Conservation (phyloP, 805 yeast species). For the Hyphopichia homilentoma region DNA sequence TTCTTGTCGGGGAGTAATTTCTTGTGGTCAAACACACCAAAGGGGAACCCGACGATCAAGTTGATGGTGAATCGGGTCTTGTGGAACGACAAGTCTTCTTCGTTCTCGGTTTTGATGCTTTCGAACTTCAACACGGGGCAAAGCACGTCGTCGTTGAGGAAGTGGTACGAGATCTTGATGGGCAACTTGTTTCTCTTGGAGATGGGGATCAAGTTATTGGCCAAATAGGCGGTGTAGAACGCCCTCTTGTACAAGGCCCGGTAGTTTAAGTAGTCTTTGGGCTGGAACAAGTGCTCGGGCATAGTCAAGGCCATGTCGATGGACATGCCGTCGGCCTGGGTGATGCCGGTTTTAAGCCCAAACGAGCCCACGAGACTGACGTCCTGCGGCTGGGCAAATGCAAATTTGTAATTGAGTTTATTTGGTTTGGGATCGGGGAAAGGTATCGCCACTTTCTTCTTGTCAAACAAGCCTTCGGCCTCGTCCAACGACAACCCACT, state of each 20-base stretch:
- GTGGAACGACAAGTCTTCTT: constrained; percentile 51
- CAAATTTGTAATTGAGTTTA: constrained; percentile 66
- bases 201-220: constrained; percentile 55
- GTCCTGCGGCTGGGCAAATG: constrained; percentile 65
- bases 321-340: constrained; percentile 56
- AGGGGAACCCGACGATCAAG: constrained; percentile 69
- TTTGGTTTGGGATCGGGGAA: constrained; percentile 88
- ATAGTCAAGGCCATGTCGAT: constrained; percentile 81
- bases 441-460: constrained; percentile 63
- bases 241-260: constrained; percentile 88
- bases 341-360: constrained; percentile 78
- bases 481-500: constrained; percentile 52
- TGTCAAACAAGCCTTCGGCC: constrained; percentile 51
- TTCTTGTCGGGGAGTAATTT: constrained; percentile 79
- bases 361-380: constrained; percentile 85
- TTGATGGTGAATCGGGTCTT: constrained; percentile 71
- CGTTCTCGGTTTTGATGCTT: constrained; percentile 47
- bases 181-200: constrained; percentile 57
- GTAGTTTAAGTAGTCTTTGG: constrained; percentile 87
- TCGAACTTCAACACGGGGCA: constrained; percentile 70
- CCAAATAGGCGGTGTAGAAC: constrained; percentile 76
- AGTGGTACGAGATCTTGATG: constrained; percentile 58
- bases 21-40: constrained; percentile 64
- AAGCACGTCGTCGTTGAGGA: constrained; percentile 70
- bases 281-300: constrained; percentile 72